phyloP scores from a whole-genome alignment of 495 filamentous ascomycete genomes.

The Glonium stellatum region DNA sequence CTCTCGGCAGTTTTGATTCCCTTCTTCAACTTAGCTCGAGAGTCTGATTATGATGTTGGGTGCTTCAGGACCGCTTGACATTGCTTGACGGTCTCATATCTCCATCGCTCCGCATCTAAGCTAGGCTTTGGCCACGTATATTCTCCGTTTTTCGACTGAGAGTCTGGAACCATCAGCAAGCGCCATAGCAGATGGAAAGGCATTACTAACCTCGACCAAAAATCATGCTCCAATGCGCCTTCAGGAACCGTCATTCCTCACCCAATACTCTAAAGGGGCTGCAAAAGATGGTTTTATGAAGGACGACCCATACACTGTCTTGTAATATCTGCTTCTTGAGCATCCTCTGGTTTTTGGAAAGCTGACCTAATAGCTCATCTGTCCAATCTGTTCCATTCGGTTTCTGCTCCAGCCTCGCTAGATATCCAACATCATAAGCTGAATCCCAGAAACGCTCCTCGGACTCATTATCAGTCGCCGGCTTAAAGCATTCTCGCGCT shows the following conservation, averaged over 20 bases:
- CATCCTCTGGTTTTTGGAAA: not conserved
- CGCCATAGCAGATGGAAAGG: no score
- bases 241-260: conserved; percentile 3
- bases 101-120: conserved; percentile 10
- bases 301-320: conserved; percentile 15
- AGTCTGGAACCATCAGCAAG: conserved; percentile 1
- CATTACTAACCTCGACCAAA: conserved; percentile 12
- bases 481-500: no score
- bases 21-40: not conserved
- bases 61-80: conserved; percentile 6
- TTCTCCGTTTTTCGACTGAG: not conserved
- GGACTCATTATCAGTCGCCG: no score
- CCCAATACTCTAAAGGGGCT: conserved; percentile 21
- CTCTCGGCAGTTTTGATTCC: not conserved
- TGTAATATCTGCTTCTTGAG: conserved; percentile 17
- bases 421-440: conserved; percentile 12
- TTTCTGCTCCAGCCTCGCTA: conserved; percentile 7
- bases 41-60: conserved; percentile 4
- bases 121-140: conserved; percentile 9
- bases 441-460: no score
- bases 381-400: conserved; percentile 9
- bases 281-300: conserved; percentile 14
- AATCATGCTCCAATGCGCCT: conserved; percentile 16
- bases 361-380: not conserved
- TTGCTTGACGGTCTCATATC: conserved; percentile 7